Percentiles rank a stretch among this genome's conserved stretches.
Evolutionary conservation across 352 stramenopile genomes (phyloP).

Genomic region (Phytophthora melonis): DNA sequence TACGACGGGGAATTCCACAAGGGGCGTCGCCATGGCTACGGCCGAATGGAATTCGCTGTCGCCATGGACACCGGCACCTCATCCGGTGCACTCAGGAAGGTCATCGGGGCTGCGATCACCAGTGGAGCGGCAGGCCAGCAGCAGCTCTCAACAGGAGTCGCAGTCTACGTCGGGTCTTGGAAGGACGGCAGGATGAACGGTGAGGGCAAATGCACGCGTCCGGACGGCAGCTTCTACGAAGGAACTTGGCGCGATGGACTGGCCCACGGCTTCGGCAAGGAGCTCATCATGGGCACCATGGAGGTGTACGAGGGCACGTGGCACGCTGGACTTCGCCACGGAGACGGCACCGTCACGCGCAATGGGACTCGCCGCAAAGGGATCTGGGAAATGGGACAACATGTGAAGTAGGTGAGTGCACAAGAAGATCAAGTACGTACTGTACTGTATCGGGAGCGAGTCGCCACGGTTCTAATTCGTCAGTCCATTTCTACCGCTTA

Average conservation of each 20-base stretch:
- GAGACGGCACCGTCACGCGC: conserved; percentile 60
- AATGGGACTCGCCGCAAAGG: conserved; percentile 55
- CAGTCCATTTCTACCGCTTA: neutral
- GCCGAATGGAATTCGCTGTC: conserved; percentile 68
- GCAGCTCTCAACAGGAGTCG: conserved; percentile 15
- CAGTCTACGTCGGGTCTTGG: conserved; percentile 70
- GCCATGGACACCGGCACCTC: neutral
- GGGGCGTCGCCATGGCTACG: conserved; percentile 60
- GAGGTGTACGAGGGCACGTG: conserved; percentile 76
- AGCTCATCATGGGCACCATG: conserved; percentile 44
- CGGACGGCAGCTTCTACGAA: conserved; percentile 73
- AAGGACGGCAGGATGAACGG: conserved; percentile 72
- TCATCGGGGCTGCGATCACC: conserved; percentile 24
- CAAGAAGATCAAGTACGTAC: no score
- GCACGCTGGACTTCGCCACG: conserved; percentile 62
- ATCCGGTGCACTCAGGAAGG: conserved; percentile 27
- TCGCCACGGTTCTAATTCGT: neutral
- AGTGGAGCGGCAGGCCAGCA: conserved; percentile 1
- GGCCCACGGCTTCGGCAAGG: conserved; percentile 63
- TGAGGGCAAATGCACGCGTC: conserved; percentile 68
- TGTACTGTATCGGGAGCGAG: no score
- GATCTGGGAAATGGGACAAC: conserved; percentile 66
- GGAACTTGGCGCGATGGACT: conserved; percentile 71
- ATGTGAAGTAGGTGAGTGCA: conserved; percentile 66
- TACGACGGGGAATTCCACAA: conserved; percentile 73